These are phyloP conservation scores for Trichoderma cornu-damae DNA, from an alignment of 2,329 filamentous ascomycete genomes.

Conservation along the genomic window DNA sequence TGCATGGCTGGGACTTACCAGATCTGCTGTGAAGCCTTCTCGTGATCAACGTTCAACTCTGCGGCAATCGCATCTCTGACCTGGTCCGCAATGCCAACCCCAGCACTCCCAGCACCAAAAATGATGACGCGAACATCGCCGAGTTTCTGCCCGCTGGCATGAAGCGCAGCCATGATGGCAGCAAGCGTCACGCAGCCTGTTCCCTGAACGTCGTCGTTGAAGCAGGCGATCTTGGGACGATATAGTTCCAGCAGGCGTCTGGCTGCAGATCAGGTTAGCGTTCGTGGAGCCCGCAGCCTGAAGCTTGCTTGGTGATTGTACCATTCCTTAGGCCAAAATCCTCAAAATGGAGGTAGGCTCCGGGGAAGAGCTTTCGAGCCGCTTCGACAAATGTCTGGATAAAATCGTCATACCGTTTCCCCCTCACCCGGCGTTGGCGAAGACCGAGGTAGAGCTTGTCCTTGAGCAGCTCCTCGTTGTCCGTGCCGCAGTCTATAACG, in stretches of 20 bases:
- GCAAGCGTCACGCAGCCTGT: constrained; percentile 84
- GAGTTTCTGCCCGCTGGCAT: constrained; percentile 62
- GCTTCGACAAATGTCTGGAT: constrained; percentile 68
- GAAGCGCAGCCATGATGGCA: constrained; percentile 70
- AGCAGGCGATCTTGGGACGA: constrained; percentile 68
- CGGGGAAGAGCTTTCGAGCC: constrained; percentile 65
- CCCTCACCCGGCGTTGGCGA: constrained; percentile 58
- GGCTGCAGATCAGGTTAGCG: constrained; percentile 38
- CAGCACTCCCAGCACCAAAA: constrained; percentile 77
- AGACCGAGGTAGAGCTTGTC: constrained; percentile 79
- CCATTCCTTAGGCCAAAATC: constrained; percentile 77
- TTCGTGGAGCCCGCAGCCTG: neutral
- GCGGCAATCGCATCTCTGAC: constrained; percentile 72
- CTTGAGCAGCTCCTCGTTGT: constrained; percentile 68
- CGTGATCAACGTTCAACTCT: constrained; percentile 59
- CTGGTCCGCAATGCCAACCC: constrained; percentile 81
- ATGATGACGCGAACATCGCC: constrained; percentile 66
- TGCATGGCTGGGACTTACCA: constrained; percentile 48
- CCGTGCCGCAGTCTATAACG: constrained; percentile 78
- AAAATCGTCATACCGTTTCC: constrained; percentile 69
- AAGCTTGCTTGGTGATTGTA: constrained; percentile 23
- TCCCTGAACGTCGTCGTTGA: constrained; percentile 89
- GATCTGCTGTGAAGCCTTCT: constrained; percentile 75
- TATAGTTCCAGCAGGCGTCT: constrained; percentile 72
- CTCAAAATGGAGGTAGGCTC: constrained; percentile 82